A percentile compares a stretch with the other conserved stretches of the same genome.
phyloP scores from a whole-genome alignment of 768 basidiomycete genomes.

The Chalciporus pseudorubinellus region DNA sequence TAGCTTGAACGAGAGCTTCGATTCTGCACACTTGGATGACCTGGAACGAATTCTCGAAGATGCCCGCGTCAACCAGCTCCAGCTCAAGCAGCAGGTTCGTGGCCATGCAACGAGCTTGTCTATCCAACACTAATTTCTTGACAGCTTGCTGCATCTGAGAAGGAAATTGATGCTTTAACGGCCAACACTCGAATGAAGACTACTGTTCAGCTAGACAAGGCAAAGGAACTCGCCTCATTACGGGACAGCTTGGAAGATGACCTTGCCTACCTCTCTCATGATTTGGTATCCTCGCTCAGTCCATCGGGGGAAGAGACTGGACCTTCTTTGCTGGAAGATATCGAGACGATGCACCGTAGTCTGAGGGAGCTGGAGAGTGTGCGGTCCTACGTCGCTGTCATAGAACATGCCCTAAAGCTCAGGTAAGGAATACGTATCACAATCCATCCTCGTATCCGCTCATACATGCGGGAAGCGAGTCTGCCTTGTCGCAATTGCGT shows the following conservation, averaged over 20 bases:
- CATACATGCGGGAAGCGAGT: conserved; percentile 44
- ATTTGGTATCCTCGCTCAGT: conserved; percentile 55
- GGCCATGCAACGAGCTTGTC: conserved; percentile 13
- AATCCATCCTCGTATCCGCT: conserved; percentile 2
- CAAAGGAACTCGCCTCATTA: conserved; percentile 71
- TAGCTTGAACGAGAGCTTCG: conserved; percentile 47
- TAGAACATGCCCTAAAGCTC: conserved; percentile 66
- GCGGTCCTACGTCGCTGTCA: conserved; percentile 69
- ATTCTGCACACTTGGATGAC: conserved; percentile 49
- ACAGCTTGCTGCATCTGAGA: conserved; percentile 57
- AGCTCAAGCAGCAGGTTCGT: conserved; percentile 47
- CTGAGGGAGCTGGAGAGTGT: conserved; percentile 76
- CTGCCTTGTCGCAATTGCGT: conserved; percentile 53
- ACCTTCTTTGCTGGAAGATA: conserved; percentile 74
- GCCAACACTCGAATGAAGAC: conserved; percentile 46
- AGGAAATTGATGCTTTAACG: conserved; percentile 45
- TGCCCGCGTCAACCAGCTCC: conserved; percentile 39
- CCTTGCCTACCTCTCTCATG: conserved; percentile 60
- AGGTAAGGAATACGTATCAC: conserved; percentile 48
- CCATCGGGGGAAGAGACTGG: conserved; percentile 42
- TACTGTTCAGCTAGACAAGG: conserved; percentile 52
- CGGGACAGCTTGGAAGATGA: conserved; percentile 80
- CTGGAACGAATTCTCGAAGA: conserved; percentile 45
- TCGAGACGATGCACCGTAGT: conserved; percentile 75
- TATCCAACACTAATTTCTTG: conserved; percentile 32